Base-by-base conservation (phyloP, 225 moss, liverwort and hornwort species). In the Marchantia polymorpha region DNA sequence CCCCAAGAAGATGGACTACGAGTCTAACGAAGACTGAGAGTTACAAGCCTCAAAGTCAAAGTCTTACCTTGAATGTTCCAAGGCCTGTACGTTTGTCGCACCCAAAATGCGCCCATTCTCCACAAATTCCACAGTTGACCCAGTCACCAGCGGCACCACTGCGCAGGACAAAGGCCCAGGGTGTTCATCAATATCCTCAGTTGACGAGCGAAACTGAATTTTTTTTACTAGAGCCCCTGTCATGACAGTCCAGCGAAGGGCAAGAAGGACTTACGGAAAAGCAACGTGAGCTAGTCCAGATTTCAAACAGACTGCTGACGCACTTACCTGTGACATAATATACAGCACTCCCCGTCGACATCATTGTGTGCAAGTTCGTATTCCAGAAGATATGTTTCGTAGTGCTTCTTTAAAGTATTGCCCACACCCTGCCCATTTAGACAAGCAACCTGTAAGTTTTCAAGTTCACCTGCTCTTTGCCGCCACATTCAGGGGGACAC, bases 21-120 rank as follows among this genome's bases (percentile, higher is more conserved):
- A 61, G 46, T 26, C 0, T 63, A 17, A 23, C 61, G 1, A 63
- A 2, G 23, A 19, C 23, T 6, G 3, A 17, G 61, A 2, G 23
- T 23, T 63, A 23, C 61, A 19, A 2, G 19, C 23, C 6, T 63
- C 2, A 5, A 39, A 69, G 68, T 39, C 39, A 39, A 61, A 9
- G 3, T n/a, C 68, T 69, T 73, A 94, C 96, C 93, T 97, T 97
- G 68, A 97, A 97, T 20, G 97, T 93, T 82, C 94, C 97, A 19
- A 97, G 91, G 72, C 97, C 97, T 77, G 85, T 87, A 23, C 97
- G 94, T 76, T 88, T 90, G 83, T 97, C 97, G 72, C 97, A 97
- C 22, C 97, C 97, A 69, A 97, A 94, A 82, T 97, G 97, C 23
- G 97, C 97, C 97, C 97, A 97, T 87, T 97, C 97, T 72, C 97